Conservation (phyloP, 805 yeast species). For the Zygoascus flipseniorum region DNA sequence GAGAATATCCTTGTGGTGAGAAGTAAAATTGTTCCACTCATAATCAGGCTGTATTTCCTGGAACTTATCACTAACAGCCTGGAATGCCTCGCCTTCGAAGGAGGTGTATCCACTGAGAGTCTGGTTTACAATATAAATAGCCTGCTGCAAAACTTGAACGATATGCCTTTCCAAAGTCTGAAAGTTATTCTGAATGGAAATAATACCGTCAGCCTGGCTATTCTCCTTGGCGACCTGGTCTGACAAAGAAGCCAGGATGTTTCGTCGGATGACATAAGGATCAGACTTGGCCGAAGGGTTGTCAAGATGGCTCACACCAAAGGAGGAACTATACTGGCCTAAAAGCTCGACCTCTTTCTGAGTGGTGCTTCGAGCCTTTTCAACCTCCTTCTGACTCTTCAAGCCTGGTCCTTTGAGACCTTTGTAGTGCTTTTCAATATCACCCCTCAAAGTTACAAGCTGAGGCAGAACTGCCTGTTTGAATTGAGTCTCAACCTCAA, state of each 20-base stretch:
- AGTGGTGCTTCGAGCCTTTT: constrained; percentile 28
- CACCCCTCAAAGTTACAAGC: constrained; percentile 33
- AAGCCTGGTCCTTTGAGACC: constrained; percentile 30
- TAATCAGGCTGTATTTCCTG: constrained; percentile 29
- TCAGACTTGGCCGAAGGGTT: constrained; percentile 35
- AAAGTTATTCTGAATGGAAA: constrained; percentile 34
- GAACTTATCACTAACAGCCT: constrained; percentile 27
- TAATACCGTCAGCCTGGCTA: constrained; percentile 36
- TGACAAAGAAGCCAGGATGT: constrained; percentile 30
- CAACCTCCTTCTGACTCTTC: constrained; percentile 33
- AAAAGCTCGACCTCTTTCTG: constrained; percentile 34
- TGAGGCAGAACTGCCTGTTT: constrained; percentile 35
- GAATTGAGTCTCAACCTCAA: constrained; percentile 34
- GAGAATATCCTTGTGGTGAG: constrained; percentile 27
- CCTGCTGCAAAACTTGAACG: constrained; percentile 34
- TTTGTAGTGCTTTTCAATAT: constrained; percentile 37
- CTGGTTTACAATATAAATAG: constrained; percentile 27
- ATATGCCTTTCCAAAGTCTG: constrained; percentile 37
- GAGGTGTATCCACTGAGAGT: constrained; percentile 27
- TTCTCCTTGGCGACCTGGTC: constrained; percentile 41
- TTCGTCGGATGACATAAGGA: constrained; percentile 39
- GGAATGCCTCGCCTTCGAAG: constrained; percentile 24
- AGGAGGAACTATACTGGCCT: constrained; percentile 29
- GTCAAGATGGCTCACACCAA: constrained; percentile 20
- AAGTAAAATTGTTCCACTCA: constrained; percentile 39